Conservation (phyloP, 345 rosid species). For the Lumnitzera littorea region DNA sequence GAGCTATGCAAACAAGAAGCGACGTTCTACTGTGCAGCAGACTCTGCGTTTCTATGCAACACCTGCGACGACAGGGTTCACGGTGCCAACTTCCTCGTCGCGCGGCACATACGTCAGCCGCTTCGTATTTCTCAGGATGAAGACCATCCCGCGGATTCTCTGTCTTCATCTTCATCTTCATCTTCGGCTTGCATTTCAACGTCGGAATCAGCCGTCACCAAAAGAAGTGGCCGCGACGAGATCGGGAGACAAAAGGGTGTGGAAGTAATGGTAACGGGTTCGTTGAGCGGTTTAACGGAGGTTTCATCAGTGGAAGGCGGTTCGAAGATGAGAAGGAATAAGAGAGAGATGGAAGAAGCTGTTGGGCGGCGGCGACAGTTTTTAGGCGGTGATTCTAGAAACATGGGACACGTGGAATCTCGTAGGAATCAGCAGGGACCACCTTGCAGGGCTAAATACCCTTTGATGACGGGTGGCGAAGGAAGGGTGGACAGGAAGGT, state of each 20-base stretch:
- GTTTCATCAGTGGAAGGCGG: too few relatives aligned
- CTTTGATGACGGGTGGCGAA: constrained; percentile 7
- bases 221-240: background rate
- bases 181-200: constrained; percentile 5
- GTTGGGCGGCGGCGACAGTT: background rate
- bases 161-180: background rate
- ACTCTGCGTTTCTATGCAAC: constrained; percentile 5
- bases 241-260: background rate
- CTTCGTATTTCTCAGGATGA: background rate
- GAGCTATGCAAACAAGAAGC: constrained; percentile 1
- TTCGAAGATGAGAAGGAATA: background rate
- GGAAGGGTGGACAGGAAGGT: constrained; percentile 10
- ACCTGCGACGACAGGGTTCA: constrained; percentile 6
- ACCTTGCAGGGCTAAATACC: constrained; percentile 1
- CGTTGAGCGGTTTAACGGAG: too few relatives aligned
- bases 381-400: too few relatives aligned
- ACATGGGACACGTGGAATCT: too few relatives aligned
- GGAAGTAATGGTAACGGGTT: too few relatives aligned
- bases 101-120: constrained; percentile 6
- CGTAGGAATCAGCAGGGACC: background rate
- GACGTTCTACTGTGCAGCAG: constrained; percentile 2
- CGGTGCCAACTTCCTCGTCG: constrained; percentile 11
- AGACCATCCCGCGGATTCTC: background rate
- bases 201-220: constrained; percentile 1
- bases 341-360: background rate